phyloP scores from a whole-genome alignment of 192 early-diverging fungal genomes.

The Backusella psychrophila region DNA sequence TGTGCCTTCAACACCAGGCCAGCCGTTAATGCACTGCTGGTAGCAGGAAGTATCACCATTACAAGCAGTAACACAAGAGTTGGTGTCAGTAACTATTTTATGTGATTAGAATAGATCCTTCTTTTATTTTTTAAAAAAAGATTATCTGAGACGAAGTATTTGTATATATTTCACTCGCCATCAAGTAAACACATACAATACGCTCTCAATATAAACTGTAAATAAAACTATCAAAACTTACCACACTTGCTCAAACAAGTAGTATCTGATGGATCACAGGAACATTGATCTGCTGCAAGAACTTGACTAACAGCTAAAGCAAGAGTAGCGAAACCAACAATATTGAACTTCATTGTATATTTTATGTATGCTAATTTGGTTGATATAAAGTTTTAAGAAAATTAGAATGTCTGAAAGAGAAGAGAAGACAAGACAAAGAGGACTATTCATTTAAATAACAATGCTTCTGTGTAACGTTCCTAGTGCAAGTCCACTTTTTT shows the following conservation, averaged over 20 bases:
- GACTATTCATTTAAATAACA: not conserved
- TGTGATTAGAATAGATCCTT: not conserved
- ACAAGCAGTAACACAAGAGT: conserved; percentile 9
- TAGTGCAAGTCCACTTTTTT: not conserved
- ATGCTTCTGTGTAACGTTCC: not conserved
- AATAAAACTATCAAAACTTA: not conserved
- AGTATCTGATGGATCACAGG: not conserved
- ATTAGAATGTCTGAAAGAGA: not conserved
- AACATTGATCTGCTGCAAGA: not conserved
- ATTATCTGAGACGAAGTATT: not conserved
- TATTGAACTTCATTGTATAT: not conserved
- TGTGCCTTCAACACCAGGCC: not conserved
- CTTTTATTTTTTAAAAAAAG: not conserved
- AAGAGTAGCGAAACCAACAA: not conserved
- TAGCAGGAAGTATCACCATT: not conserved
- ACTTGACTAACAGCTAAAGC: not conserved
- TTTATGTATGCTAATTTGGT: not conserved
- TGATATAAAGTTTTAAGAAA: not conserved
- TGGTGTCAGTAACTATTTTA: conserved; percentile 4
- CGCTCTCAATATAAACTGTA: not conserved
- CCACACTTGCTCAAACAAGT: conserved; percentile 12
- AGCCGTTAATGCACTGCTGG: conserved; percentile 8
- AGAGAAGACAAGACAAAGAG: not conserved
- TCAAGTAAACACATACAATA: not conserved
- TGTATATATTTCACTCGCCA: not conserved